Conservation (phyloP, 176 grass and related monocot species). For the Thinopyrum elongatum region DNA sequence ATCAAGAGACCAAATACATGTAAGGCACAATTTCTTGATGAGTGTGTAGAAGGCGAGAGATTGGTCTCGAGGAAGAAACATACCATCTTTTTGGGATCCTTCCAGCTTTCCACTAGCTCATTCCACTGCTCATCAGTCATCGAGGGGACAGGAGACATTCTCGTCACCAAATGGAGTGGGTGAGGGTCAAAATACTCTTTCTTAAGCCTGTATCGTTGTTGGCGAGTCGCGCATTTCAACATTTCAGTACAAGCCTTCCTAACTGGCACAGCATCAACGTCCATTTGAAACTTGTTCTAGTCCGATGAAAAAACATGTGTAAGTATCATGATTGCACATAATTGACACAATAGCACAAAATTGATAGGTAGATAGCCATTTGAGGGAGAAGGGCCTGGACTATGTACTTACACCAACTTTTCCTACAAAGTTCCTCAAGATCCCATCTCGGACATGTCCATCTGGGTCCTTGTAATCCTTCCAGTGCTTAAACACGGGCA, state of each 20-base stretch:
- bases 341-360: not conserved
- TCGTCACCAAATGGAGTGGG: not conserved
- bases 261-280: not conserved
- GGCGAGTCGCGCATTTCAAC: not conserved
- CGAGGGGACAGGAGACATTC: not conserved
- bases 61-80: not conserved
- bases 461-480: not conserved
- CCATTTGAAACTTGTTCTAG: conserved; percentile 2
- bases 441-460: not conserved
- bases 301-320: not conserved
- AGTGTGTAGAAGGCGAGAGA: not conserved
- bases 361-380: not conserved
- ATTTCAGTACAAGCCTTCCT: not conserved
- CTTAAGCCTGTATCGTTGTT: not conserved
- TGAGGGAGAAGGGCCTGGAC: not conserved
- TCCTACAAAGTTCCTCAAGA: not conserved
- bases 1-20: not conserved
- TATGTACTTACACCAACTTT: not conserved
- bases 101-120: not conserved
- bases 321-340: not conserved
- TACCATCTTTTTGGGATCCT: not conserved
- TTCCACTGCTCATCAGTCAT: not conserved
- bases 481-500: not conserved
- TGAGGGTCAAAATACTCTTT: not conserved
- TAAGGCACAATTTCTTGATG: not conserved